Evolutionary conservation across 2,329 filamentous ascomycete species (phyloP).

Genomic region (Phoma sp.): DNA sequence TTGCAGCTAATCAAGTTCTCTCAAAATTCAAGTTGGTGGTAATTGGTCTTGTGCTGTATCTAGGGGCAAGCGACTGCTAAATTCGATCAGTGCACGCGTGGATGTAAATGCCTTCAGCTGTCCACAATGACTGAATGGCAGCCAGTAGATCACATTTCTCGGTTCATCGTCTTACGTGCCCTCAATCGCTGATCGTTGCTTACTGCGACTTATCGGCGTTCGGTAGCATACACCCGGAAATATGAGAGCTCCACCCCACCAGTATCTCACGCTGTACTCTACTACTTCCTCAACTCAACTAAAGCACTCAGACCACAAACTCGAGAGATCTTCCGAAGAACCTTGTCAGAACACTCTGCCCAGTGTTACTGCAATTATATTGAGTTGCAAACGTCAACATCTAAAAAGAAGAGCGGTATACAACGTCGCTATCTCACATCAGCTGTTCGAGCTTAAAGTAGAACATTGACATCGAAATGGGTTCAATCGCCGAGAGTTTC

Average conservation of each 20-base stretch:
- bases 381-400: not conserved
- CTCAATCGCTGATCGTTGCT: conserved; percentile 3
- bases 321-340: not conserved
- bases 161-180: too few relatives aligned
- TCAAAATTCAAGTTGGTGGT: too few relatives aligned
- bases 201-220: conserved; percentile 1
- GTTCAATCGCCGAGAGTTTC: conserved; percentile 12
- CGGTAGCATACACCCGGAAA: conserved; percentile 1
- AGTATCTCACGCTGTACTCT: not conserved
- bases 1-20: too few relatives aligned
- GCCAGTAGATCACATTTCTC: too few relatives aligned
- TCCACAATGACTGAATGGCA: too few relatives aligned
- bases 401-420: not conserved
- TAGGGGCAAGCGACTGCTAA: too few relatives aligned
- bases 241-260: conserved; percentile 10
- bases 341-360: too few relatives aligned
- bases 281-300: not conserved
- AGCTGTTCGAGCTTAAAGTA: not conserved
- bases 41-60: too few relatives aligned
- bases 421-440: not conserved
- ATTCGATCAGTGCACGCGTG: too few relatives aligned
- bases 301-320: too few relatives aligned
- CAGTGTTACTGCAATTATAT: not conserved
- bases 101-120: too few relatives aligned
- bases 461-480: conserved; percentile 12